Evolutionary conservation across 75 land plant species (phyloP).

Genomic region (Cupressus sempervirens): DNA sequence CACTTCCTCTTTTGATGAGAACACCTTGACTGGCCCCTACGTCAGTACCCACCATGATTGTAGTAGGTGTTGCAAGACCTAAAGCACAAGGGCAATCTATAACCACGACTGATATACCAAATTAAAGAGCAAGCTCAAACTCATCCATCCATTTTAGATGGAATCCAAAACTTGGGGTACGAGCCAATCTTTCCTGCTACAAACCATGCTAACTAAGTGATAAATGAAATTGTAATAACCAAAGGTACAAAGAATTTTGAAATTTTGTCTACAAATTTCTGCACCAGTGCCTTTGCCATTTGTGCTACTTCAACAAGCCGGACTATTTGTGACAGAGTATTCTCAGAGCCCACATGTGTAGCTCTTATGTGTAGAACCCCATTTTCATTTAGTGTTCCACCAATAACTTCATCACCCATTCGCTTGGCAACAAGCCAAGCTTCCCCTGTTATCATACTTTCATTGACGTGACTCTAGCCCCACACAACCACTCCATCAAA

Average conservation of each 20-base stretch:
- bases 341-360: conserved; percentile 95
- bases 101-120: conserved; percentile 80
- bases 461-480: too few relatives aligned
- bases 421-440: too few relatives aligned
- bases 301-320: conserved; percentile 95
- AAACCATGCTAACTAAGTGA: conserved; percentile 89
- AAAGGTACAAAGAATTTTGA: conserved; percentile 86
- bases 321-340: conserved; percentile 86
- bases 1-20: conserved; percentile 90
- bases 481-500: conserved; percentile 80
- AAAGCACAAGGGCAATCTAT: conserved; percentile 97
- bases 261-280: conserved; percentile 84
- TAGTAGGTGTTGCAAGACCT: conserved; percentile 96
- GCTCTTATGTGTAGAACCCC: too few relatives aligned
- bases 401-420: too few relatives aligned
- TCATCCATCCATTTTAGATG: conserved; percentile 68
- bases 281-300: conserved; percentile 92
- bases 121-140: conserved; percentile 92
- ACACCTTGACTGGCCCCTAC: conserved; percentile 93
- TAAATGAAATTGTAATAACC: conserved; percentile 59
- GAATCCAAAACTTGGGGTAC: conserved; percentile 80
- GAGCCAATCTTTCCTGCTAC: conserved; percentile 58
- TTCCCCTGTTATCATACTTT: too few relatives aligned
- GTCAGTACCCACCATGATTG: conserved; percentile 98
- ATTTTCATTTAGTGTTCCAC: too few relatives aligned